A percentile compares a stretch with the other conserved stretches of the same genome.
These are phyloP conservation scores for Lippia alba DNA, from an alignment of 305 asterid genomes.

Conservation along the genomic window DNA sequence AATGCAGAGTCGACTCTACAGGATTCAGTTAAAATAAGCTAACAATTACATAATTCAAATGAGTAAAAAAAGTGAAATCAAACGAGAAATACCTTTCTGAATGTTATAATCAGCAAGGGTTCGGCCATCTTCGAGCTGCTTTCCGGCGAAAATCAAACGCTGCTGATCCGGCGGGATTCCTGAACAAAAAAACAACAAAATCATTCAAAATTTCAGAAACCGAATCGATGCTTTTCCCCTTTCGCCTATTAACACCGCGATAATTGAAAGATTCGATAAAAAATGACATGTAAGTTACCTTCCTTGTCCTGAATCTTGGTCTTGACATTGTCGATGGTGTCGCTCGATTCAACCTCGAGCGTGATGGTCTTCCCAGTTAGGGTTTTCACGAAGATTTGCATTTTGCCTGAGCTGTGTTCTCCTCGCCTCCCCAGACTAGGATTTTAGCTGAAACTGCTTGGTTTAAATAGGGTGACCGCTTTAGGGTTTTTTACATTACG, in stretches of 20 bases:
- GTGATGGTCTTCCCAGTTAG: constrained; percentile 73
- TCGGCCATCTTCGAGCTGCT: constrained; percentile 81
- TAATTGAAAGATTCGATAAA: neutral
- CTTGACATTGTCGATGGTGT: constrained; percentile 71
- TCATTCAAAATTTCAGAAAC: neutral
- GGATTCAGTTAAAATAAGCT: constrained; percentile 15
- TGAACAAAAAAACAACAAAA: constrained; percentile 6
- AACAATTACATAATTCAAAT: neutral
- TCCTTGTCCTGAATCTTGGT: constrained; percentile 79
- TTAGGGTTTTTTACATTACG: constrained; percentile 43
- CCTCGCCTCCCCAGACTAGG: neutral
- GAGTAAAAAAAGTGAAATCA: neutral
- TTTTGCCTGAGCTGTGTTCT: constrained; percentile 26
- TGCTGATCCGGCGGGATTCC: constrained; percentile 80
- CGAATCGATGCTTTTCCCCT: neutral
- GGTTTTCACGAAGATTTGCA: constrained; percentile 79
- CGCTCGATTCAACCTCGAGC: constrained; percentile 76
- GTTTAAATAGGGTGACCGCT: constrained; percentile 8
- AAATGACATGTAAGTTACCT: constrained; percentile 38
- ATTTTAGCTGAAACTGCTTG: neutral
- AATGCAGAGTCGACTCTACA: constrained; percentile 70
- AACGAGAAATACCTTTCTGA: constrained; percentile 55
- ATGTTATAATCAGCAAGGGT: constrained; percentile 77
- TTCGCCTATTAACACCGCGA: neutral
- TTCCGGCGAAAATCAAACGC: constrained; percentile 77